These are phyloP conservation scores for Phanerochaete carnosa DNA, from an alignment of 768 basidiomycete genomes.

Conservation along the genomic window DNA sequence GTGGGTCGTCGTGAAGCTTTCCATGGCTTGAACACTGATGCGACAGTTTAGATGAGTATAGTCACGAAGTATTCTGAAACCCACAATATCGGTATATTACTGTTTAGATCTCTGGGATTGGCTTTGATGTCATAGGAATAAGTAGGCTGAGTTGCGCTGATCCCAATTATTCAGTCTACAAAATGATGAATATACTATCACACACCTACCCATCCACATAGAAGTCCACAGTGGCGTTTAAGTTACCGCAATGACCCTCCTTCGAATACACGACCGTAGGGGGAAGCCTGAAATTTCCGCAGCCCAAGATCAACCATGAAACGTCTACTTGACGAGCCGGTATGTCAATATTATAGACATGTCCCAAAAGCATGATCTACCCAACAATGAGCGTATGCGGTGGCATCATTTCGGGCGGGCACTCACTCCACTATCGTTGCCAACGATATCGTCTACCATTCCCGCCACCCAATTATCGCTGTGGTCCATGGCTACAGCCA, in stretches of 20 bases:
- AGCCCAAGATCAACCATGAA: constrained; percentile 17
- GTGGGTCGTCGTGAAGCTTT: constrained; percentile 12
- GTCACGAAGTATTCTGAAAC: background rate
- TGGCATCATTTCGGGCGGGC: too few species aligned
- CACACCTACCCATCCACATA: constrained; percentile 14
- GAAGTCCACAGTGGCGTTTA: constrained; percentile 9
- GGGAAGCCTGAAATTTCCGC: constrained; percentile 7
- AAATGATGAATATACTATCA: background rate
- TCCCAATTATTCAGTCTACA: background rate
- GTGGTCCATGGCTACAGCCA: background rate
- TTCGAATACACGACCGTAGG: background rate
- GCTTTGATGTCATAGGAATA: constrained; percentile 10
- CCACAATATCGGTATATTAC: background rate
- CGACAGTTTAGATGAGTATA: background rate
- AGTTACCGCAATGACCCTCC: constrained; percentile 7
- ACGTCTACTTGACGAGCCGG: constrained; percentile 10
- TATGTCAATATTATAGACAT: constrained; percentile 18
- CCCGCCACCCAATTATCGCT: background rate
- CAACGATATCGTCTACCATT: constrained; percentile 1
- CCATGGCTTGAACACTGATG: constrained; percentile 11
- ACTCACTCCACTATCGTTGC: constrained; percentile 4
- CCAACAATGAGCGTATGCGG: too few species aligned
- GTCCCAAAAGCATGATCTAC: constrained; percentile 16
- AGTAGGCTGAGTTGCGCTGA: constrained; percentile 5
- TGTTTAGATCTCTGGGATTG: background rate